Base-by-base conservation (phyloP, 129 eudicot genomes). In the Artemisia argyi region DNA sequence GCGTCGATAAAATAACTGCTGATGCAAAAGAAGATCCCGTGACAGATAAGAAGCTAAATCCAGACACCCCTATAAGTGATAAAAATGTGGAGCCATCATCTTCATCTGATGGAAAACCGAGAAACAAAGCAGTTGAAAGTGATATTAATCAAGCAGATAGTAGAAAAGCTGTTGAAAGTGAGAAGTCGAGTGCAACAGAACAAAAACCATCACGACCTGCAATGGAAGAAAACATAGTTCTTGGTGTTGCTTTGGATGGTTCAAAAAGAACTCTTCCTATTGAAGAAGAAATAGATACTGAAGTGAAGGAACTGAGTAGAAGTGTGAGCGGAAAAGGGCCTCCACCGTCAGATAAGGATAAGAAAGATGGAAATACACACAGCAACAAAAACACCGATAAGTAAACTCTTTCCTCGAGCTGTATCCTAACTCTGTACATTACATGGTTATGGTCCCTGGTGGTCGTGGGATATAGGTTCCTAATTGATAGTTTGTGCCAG, bases 211-310 rank as follows among this genome's bases (percentile, higher is more conserved):
- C 90, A 15, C 86, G 83, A 39, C 18, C 86, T 47, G 72, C 85
- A 12, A 30, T 87, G 78, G 96, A 89, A 80, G 98, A 92, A 73
- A 92, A 89, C 68, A 87, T 92, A 30, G 88, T 92, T 53, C 90
- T 92, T 24, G 98, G 96, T 58, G 98, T 92, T 74, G 98, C 98
- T 47, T 79, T 92, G 69, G 96, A 89, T 74, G 98, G 98, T 10
- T 90, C 97, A 14, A 94, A 86, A 76, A 88, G 97, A 77, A 94
- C 97, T 24, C 92, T 92, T 60, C 96, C 96, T 16, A 92, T 92
- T 73, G 98, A 92, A 68, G 96, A 89, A 48, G 95, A 69, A 59
- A 77, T 82, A 77, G 86, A 61, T 48, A 51, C 85, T 65, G 96
- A 85, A 67, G 64, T 18, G 3, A 90, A 90, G 72, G 92, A 89